Evolutionary conservation across 1,284 basidiomycete species (phyloP).

Genomic region (Cutaneotrichosporon dermatis): DNA sequence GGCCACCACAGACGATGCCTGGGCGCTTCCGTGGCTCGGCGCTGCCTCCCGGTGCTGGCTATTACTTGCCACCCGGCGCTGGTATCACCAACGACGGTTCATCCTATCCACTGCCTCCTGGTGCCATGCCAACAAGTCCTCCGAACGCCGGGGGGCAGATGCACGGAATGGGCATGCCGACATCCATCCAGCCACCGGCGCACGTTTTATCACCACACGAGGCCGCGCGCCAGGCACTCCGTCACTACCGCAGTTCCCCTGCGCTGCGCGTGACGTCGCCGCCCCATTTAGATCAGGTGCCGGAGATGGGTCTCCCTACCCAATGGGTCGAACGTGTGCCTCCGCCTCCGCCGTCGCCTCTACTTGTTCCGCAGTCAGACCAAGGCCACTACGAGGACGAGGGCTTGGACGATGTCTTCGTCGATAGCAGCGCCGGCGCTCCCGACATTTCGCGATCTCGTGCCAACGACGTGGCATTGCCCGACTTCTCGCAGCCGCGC

Average conservation of each 20-base stretch:
- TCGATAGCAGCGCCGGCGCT: neutral
- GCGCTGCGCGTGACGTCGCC: slow-evolving; percentile 1
- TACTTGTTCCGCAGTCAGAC: neutral
- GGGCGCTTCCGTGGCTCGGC: neutral
- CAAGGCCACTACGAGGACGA: no score
- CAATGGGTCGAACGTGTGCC: neutral
- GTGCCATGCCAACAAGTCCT: neutral
- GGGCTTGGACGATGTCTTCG: neutral
- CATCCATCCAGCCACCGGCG: neutral
- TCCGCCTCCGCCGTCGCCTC: neutral
- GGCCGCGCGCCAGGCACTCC: slow-evolving; percentile 3
- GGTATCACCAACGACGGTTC: neutral
- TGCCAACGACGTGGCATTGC: neutral
- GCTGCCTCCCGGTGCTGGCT: neutral
- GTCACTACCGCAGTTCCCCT: slow-evolving; percentile 4
- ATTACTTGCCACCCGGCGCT: neutral
- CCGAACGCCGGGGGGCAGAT: neutral
- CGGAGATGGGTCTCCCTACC: neutral
- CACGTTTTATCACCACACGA: neutral
- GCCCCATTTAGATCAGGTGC: neutral
- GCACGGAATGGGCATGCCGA: neutral
- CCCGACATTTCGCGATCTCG: neutral
- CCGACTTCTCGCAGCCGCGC: neutral
- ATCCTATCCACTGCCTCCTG: neutral
- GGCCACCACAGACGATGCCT: neutral